Evolutionary conservation across 306 rosid genomes (phyloP).

Genomic region (Lathyrus aphaca): DNA sequence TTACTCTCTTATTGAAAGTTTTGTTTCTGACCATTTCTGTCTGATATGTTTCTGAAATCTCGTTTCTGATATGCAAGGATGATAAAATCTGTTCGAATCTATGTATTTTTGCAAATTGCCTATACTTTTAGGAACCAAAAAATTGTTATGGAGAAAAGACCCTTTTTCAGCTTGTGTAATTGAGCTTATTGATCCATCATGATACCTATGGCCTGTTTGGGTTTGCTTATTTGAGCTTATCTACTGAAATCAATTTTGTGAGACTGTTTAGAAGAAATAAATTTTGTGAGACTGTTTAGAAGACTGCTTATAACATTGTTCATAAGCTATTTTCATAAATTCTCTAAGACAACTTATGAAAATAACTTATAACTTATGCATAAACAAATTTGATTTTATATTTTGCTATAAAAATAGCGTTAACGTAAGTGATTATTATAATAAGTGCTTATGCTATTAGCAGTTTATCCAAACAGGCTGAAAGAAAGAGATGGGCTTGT

Average conservation of each 20-base stretch:
- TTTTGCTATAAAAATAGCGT: too few species aligned
- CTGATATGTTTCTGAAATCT: constrained; percentile 29
- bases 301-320: too few species aligned
- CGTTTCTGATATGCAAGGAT: constrained; percentile 20
- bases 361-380: too few species aligned
- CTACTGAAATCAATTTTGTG: too few species aligned
- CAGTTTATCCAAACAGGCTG: background rate
- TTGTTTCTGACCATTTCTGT: constrained; percentile 14
- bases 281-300: too few species aligned
- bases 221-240: too few species aligned
- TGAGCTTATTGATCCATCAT: background rate
- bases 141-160: background rate
- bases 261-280: too few species aligned
- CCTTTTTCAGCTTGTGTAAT: background rate
- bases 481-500: background rate
- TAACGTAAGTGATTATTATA: too few species aligned
- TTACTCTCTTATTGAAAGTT: constrained; percentile 25
- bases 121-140: constrained; percentile 16
- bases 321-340: too few species aligned
- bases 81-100: background rate
- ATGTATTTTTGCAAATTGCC: background rate
- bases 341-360: too few species aligned
- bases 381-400: too few species aligned
- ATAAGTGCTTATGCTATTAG: too few species aligned
- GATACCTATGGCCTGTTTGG: background rate